Evolutionary conservation across 768 basidiomycete genomes (phyloP), one percentile per base, ranked within the genome.

Genomic region (Crepidotus variabilis): DNA sequence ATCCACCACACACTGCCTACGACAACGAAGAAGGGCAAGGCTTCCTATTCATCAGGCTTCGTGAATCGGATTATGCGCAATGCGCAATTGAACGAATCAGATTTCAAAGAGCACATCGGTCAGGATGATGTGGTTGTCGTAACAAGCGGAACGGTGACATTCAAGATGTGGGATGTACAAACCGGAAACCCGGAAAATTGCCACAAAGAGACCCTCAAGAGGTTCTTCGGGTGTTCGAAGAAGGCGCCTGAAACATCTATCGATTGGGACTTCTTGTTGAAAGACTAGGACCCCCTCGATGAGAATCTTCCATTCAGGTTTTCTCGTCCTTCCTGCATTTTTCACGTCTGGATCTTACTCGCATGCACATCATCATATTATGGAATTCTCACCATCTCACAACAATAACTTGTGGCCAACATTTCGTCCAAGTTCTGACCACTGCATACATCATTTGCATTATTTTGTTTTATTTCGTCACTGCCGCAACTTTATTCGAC

Each of bases 191-290:
- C 87, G 18, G 89, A 91, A 67, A 82, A 79, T 47, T 55, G 72
- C 47, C 80, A 79, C 55, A 84, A 80, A 67, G 89, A 90, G 71
- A 72, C 77, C 1, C 67, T 85, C 60, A 86, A 82, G 67, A 78
- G 87, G 49, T 74, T 88, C 57, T 86, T 88, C 65, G 75, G 84
- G 43, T 81, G 81, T 67, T 63, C 75, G 10, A 81, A 76, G 63
- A 86, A 78, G 67, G 71, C 75, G 46, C 80, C 82, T 6, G 83
- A 81, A 63, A 78, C 78, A 11, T 55, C 74, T 46, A 85, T 88
- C 57, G 79, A 90, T 70, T 91, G 89, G 89, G 89, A 91, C 67
- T 90, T 87, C 69, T 72, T 91, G 56, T 77, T 91, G 49, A 87
- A 89, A 57, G 86, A 87, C 65, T 88, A 72, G 70, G 36, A 52